Percentiles rank a stretch among this genome's conserved stretches.
These are phyloP conservation scores for Coelastrella sp. DNA, from an alignment of 139 green algal genomes.

Conservation along the genomic window DNA sequence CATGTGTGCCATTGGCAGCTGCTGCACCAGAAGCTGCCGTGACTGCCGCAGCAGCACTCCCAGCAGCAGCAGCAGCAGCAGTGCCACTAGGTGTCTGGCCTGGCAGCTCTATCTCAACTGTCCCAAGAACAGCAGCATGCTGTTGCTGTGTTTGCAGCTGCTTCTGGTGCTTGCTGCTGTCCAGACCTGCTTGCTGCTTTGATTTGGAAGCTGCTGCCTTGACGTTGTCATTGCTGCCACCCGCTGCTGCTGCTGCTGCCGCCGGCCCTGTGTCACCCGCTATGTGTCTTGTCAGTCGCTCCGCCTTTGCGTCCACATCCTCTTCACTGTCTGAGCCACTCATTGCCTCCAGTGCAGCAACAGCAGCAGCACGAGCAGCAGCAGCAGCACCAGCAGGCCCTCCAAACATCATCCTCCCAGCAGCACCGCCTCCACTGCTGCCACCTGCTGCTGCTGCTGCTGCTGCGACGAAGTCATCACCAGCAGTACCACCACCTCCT, in stretches of 20 bases:
- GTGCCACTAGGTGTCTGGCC: neutral
- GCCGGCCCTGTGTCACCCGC: neutral
- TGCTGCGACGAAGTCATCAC: slow-evolving; percentile 23
- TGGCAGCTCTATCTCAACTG: slow-evolving; percentile 12
- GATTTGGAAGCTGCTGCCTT: neutral
- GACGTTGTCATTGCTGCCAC: slow-evolving; percentile 7
- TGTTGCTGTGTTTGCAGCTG: slow-evolving; percentile 23
- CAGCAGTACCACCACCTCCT: neutral
- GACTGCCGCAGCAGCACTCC: neutral
- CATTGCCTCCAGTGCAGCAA: neutral
- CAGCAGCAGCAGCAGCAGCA: neutral
- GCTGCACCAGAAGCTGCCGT: neutral
- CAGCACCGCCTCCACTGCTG: neutral
- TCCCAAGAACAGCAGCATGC: slow-evolving; percentile 3
- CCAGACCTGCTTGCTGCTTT: slow-evolving; percentile 13
- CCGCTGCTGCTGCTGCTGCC: slow-evolving; percentile 11
- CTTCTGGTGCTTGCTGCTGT: neutral
- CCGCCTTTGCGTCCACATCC: slow-evolving; percentile 57
- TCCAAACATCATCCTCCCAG: slow-evolving; percentile 47
- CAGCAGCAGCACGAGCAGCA: neutral
- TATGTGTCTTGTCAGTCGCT: slow-evolving; percentile 31
- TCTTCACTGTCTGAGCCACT: slow-evolving; percentile 48
- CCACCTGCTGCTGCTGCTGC: neutral
- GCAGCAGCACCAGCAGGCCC: slow-evolving; percentile 10
- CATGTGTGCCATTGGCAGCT: slow-evolving; percentile 5